These are phyloP conservation scores for Populus pruinosa DNA, from an alignment of 345 rosid species.

Conservation along the genomic window DNA sequence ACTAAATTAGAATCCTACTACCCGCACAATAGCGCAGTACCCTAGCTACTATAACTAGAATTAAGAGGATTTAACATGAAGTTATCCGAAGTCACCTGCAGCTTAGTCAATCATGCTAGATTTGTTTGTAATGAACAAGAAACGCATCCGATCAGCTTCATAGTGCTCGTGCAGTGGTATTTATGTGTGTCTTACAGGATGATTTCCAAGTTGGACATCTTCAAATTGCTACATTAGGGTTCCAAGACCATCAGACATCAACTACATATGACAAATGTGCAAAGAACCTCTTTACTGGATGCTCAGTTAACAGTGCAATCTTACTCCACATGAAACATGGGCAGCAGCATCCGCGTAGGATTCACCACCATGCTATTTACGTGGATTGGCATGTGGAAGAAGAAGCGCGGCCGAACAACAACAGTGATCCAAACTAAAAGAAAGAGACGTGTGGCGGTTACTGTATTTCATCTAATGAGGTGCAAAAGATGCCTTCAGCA, in stretches of 20 bases:
- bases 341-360: neutral
- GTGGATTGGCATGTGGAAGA: neutral
- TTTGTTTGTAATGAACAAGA: neutral
- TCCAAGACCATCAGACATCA: neutral
- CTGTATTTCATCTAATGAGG: neutral
- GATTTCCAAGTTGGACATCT: neutral
- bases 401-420: neutral
- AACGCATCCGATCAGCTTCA: neutral
- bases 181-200: neutral
- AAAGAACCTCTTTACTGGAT: neutral
- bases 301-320: neutral
- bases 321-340: neutral
- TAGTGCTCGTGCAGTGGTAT: neutral
- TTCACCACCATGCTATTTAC: neutral
- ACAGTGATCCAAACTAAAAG: neutral
- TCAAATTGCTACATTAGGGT: neutral
- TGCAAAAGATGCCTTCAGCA: neutral
- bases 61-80: neutral
- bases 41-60: neutral
- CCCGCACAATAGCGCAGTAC: no score
- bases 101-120: neutral
- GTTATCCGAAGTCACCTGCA: neutral
- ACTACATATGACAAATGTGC: neutral
- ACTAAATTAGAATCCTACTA: no score
- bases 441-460: neutral